Evolutionary conservation across 176 grass and related monocot species (phyloP), one percentile per base, ranked within the genome.

Genomic region (Pharus latifolius): DNA sequence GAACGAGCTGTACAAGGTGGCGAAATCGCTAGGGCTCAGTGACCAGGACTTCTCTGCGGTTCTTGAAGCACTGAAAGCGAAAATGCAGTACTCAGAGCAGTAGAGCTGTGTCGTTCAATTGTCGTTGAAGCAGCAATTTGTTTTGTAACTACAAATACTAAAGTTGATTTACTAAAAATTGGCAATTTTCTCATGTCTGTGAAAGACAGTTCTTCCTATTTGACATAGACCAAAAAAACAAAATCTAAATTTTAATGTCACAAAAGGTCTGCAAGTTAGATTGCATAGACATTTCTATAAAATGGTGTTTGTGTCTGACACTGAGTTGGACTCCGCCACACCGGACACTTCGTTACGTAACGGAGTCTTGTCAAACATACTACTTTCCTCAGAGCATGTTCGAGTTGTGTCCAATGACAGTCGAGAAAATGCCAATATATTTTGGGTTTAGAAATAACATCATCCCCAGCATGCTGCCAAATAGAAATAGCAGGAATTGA

Each of bases 1-100:
- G 29, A 90, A 98, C 73, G 89, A 98, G 74, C 78, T 90, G 41
- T 88, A 98, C 81, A 93, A 98, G 81, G 78, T 80, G 43, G 89
- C 84, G 3, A 90, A 88, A 63, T 90, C 84, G 32, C 75, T 86
- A 5, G 94, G 87, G 51, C 78, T 93, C 2, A 63, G 83, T 15
- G 89, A 90, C 52, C 81, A 85, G 10, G 84, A 93, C 63, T 98
- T 98, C 75, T 88, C 86, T 34, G 89, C 89, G 7, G 89, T 91
- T 62, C 85, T 91, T 72, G 86, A 93, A 77, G 83, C 89, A 33
- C 81, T 90, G 56, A 90, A 86, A 69, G 60, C 56, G 8, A 83
- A 93, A 54, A 45, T 56, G 58, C 61, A 77, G 65, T 69, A 54
- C 74, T 75, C 61, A 15, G 53, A 69, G 49, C 29, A 75, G 24